Conservation (phyloP, 345 rosid genomes). For the Linum usitatissimum region DNA sequence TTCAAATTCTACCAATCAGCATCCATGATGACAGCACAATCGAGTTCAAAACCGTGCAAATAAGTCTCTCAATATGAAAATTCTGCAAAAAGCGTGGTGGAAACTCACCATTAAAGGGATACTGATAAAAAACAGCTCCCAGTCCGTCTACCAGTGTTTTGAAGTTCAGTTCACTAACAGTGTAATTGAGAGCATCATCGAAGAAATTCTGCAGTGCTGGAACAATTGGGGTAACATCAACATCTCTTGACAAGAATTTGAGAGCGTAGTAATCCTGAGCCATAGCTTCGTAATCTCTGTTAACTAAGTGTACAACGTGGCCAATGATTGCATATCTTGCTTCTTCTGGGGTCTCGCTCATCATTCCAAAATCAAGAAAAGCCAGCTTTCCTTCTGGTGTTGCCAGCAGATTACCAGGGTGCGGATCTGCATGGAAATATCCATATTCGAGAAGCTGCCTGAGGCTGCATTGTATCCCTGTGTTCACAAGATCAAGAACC, state of each 20-base stretch:
- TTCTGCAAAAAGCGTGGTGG: not conserved
- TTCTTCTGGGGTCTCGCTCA: conserved; percentile 98
- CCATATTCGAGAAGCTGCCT: conserved; percentile 95
- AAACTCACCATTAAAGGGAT: conserved; percentile 67
- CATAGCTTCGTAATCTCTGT: conserved; percentile 97
- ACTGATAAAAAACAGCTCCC: conserved; percentile 81
- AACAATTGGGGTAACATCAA: conserved; percentile 83
- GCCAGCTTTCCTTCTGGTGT: conserved; percentile 98
- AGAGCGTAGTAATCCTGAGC: conserved; percentile 86
- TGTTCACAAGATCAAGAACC: conserved; percentile 87
- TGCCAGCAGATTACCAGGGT: conserved; percentile 96
- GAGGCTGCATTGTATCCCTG: conserved; percentile 93
- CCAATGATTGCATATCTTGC: conserved; percentile 95
- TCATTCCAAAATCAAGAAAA: conserved; percentile 97
- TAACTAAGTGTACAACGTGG: conserved; percentile 71
- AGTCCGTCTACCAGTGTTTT: conserved; percentile 87
- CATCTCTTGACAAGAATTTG: conserved; percentile 73
- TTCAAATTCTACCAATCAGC: conserved; percentile 14
- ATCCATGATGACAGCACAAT: not conserved
- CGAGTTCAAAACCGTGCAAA: not conserved
- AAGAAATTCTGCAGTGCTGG: conserved; percentile 84
- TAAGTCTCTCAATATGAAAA: not conserved
- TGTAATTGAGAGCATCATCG: conserved; percentile 82
- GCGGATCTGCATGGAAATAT: conserved; percentile 96
- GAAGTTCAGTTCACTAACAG: conserved; percentile 92